Evolutionary conservation across 495 filamentous ascomycete genomes (phyloP), one percentile per base, ranked within the genome.

Genomic region (Xylaria intraflava): DNA sequence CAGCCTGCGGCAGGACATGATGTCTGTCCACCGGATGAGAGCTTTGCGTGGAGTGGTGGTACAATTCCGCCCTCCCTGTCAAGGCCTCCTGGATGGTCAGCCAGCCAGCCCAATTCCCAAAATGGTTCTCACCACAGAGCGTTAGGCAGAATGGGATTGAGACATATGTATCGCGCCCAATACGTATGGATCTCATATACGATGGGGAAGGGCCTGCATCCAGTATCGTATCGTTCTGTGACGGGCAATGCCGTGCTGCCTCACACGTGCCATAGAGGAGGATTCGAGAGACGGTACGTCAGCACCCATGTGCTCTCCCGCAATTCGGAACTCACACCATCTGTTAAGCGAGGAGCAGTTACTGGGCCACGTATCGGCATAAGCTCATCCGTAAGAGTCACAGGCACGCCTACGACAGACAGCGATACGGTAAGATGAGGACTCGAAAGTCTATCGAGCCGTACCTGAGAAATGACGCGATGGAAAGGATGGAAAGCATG

Each of bases 161-260:
- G 41, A 53, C 26, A 31, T 19, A 35, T 53, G 33, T 46, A 42
- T 33, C 31, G 41, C 19, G 14, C 24, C 41, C 41, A 22, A 30
- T 30, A 22, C 20, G 36, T 38, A 16, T 17, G 11, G 5, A 35
- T 38, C 35, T 7, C 8, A 16, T 16, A 16, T 38, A n/a, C 17
- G 17, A 17, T 2, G 35, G 35, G 31, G 35, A 16, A n/a, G 17
- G 35, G 14, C 35, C 17, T 38, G 35, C 35, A 17, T 38, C 5
- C 2, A n/a, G 3, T 38, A 14, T 38, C 35, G 35, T 2, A 30
- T 40, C 23, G 22, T 40, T 53, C 51, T 46, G 29, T 46, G 33
- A 33, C 46, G 40, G 44, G 49, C 51, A 42, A 33, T 53, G 33
- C 20, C n/a, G 45, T 40, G 16, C 9, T 46, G 9, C 35, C 40